phyloP scores from a whole-genome alignment of 768 basidiomycete species.

The Termitomyces sp. region DNA sequence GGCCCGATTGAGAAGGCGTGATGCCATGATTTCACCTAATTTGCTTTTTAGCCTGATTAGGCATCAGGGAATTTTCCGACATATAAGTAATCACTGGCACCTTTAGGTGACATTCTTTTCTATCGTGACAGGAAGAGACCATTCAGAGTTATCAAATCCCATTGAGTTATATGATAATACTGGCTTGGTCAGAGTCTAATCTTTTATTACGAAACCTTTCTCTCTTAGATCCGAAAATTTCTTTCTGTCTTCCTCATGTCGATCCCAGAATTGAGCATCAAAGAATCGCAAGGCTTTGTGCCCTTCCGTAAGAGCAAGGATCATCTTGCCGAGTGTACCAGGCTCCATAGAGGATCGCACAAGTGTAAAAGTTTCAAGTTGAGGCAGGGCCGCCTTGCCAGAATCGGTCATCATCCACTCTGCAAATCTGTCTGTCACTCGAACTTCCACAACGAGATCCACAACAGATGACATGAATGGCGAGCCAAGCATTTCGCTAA shows the following conservation, averaged over 20 bases:
- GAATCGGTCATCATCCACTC: not conserved
- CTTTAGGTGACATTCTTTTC: slow-evolving; percentile 3
- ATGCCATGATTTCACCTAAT: too few relatives aligned
- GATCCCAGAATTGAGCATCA: not conserved
- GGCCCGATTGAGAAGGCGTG: too few relatives aligned
- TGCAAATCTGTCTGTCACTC: slow-evolving; percentile 1
- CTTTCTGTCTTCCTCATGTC: slow-evolving; percentile 1
- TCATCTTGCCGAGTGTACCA: slow-evolving; percentile 4
- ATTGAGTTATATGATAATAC: not conserved
- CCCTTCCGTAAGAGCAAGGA: not conserved
- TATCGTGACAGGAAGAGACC: slow-evolving; percentile 6
- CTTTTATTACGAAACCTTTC: not conserved
- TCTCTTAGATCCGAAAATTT: not conserved
- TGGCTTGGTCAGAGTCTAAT: not conserved
- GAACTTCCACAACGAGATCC: slow-evolving; percentile 1
- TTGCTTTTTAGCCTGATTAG: too few relatives aligned
- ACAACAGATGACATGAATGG: slow-evolving; percentile 3
- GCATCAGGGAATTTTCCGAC: not conserved
- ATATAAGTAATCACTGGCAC: too few relatives aligned
- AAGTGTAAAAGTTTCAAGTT: not conserved
- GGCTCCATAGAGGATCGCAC: not conserved
- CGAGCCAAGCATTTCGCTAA: slow-evolving; percentile 1
- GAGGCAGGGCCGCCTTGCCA: not conserved
- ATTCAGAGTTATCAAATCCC: not conserved
- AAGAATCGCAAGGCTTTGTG: not conserved